Evolutionary conservation across 73 alveolate species (phyloP).

Genomic region (Tetrahymena elliotti): DNA sequence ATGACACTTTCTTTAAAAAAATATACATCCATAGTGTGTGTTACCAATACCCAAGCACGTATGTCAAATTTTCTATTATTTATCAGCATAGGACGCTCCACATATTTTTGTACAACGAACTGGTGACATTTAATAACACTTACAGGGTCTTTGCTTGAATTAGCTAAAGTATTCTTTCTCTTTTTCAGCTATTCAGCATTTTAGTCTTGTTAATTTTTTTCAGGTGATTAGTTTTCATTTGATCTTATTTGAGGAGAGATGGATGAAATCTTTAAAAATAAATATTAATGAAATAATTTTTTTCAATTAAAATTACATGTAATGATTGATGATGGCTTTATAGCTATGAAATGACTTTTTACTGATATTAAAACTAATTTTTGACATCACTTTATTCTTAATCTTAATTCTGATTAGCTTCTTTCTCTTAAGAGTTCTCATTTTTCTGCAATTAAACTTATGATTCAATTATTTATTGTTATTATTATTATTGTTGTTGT

Average conservation of each 20-base stretch:
- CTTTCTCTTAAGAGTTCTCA: not conserved
- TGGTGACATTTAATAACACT: slow-evolving; percentile 14
- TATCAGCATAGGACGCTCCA: slow-evolving; percentile 78
- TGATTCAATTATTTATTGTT: not conserved
- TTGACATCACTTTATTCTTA: not conserved
- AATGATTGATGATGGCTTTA: not conserved
- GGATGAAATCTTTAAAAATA: not conserved
- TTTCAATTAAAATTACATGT: not conserved
- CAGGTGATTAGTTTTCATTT: not conserved
- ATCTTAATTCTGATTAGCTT: not conserved
- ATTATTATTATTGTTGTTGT: not conserved
- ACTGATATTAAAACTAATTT: not conserved
- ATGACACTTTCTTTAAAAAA: slow-evolving; percentile 87
- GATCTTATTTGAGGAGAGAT: not conserved
- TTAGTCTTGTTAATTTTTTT: not conserved
- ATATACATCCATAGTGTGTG: slow-evolving; percentile 69
- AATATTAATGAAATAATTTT: not conserved
- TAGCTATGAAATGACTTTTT: not conserved
- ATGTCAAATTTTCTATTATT: slow-evolving; percentile 80
- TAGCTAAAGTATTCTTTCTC: not conserved
- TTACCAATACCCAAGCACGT: slow-evolving; percentile 85
- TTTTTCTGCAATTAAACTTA: not conserved
- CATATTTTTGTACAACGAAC: slow-evolving; percentile 65
- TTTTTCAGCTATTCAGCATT: slow-evolving; percentile 6
- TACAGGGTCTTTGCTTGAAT: slow-evolving; percentile 4